Conservation (phyloP, 139 green algal species). For the Micractinium conductrix region DNA sequence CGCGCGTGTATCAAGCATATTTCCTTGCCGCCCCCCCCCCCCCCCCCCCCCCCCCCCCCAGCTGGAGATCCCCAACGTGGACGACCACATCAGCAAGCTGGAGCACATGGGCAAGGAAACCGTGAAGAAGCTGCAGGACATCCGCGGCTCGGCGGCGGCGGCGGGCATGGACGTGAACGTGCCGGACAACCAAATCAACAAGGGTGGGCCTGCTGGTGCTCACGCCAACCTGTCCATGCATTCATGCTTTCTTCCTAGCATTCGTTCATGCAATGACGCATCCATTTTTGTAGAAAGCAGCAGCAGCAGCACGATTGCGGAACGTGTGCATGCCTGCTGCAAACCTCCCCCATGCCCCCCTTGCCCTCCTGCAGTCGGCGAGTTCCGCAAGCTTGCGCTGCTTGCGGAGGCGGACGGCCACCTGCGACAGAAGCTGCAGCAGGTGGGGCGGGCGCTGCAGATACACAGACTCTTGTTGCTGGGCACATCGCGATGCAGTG, state of each 20-base stretch:
- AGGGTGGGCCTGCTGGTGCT: too few relatives aligned
- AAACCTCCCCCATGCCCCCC: too few relatives aligned
- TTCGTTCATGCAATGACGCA: too few relatives aligned
- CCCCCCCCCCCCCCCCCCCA: constrained; percentile 32
- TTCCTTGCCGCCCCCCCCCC: not conserved
- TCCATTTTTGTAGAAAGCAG: too few relatives aligned
- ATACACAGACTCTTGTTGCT: too few relatives aligned
- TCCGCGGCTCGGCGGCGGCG: constrained; percentile 60
- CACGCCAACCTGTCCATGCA: too few relatives aligned
- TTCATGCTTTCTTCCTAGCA: not conserved
- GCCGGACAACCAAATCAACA: constrained; percentile 69
- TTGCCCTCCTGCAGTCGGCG: constrained; percentile 62
- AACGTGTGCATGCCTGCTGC: too few relatives aligned
- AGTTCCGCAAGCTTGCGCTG: constrained; percentile 84
- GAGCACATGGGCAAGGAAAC: constrained; percentile 95
- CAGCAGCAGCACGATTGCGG: too few relatives aligned
- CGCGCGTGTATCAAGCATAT: too few relatives aligned
- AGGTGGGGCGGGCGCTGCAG: constrained; percentile 35
- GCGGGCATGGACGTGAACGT: constrained; percentile 68
- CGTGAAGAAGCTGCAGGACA: constrained; percentile 89
- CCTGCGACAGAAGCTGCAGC: constrained; percentile 84
- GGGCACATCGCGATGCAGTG: too few relatives aligned
- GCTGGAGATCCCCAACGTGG: constrained; percentile 86
- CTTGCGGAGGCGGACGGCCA: constrained; percentile 84
- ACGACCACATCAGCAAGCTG: constrained; percentile 88